Evolutionary conservation across 352 stramenopile species (phyloP), one percentile per base, ranked within the genome.

Genomic region (Globisporangium viniferum): DNA sequence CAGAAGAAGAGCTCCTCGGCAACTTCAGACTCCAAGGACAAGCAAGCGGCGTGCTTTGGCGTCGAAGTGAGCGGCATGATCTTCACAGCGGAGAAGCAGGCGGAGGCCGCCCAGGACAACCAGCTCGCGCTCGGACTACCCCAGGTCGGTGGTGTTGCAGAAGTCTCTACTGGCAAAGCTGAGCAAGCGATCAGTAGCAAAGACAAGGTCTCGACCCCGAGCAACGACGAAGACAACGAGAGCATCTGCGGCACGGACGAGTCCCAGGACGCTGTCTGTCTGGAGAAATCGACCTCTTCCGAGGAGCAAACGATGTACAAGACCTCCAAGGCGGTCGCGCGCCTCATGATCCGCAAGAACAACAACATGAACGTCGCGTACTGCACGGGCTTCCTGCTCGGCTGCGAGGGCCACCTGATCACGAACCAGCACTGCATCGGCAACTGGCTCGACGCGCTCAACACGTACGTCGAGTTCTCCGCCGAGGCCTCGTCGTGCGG

Each of bases 371-470:
- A 77, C 57, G 69, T 86, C 27, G 82, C 82, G 9, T 94, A 77
- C 62, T 94, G 86, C 70, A 92, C 86, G 27, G 86, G 84, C 14
- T 94, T 81, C 54, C 44, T 94, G 3, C 51, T 94, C 0, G 86
- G 86, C n/a, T 91, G 84, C 64, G 82, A 90, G 14, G 86, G 84
- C 15, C 84, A 94, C 68, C 53, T 94, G 61, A 71, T 94, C 63
- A 94, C 86, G 14, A 94, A 94, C 75, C 73, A 94, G 59, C 86
- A 94, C 66, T 94, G 86, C 61, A 91, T 94, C 22, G 49, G 75
- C 24, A 71, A 82, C 31, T 80, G 68, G 57, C 70, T 87, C 64
- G 84, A 94, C 59, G 86, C 86, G 15, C 64, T 82, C 41, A 91
- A 91, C 63, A 92, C 84, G 4, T 77, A 77, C 29, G 68, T 86